Base-by-base conservation (phyloP, 305 asterid species). In the Coffea humblotiana region DNA sequence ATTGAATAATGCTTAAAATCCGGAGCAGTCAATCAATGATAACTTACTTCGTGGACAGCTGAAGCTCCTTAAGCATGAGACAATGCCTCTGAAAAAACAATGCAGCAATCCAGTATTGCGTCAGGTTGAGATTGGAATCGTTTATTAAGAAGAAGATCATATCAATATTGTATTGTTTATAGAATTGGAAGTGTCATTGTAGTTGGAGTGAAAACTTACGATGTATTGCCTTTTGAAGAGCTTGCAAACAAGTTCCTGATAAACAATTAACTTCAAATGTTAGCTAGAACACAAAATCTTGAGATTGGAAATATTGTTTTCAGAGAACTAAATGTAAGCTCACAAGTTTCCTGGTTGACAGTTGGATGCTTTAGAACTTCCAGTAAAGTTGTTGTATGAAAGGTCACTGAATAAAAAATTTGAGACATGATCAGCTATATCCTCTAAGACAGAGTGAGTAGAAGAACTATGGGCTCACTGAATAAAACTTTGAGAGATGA, bases 211-310 rank as follows among this genome's bases (percentile, higher is more conserved):
- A 63, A 5, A 85, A 83, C 94, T 87, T 78, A 90, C 94, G 79
- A 72, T 35, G 87, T 77, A 63, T 85, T 84, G 29, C 83, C 88
- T 70, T 79, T 82, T 10, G 90, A 76, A 73, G 56, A 84, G 87
- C 89, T 86, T 68, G 92, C 91, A 75, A 90, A 90, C 89, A 90
- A 83, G 82, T 91, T 90, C 80, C 91, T 88, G 90, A 71, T 27
- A 77, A 83, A 52, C 4, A 56, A 70, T 52, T 27, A 58, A 67
- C n/a, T 51, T 32, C 58, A 79, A 19, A 47, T 1, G 76, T 82
- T 43, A 84, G 76, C 85, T 43, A 82, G 23, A 4, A 40, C 56
- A 60, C 49, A 65, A 23, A 48, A 48, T 51, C 51, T 45, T 32
- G 3, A 15, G 11, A 48, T n/a, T 29, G 10, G 72, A 40, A 5